Evolutionary conservation across 2,329 filamentous ascomycete genomes (phyloP).

Genomic region (Orbilia quercus): DNA sequence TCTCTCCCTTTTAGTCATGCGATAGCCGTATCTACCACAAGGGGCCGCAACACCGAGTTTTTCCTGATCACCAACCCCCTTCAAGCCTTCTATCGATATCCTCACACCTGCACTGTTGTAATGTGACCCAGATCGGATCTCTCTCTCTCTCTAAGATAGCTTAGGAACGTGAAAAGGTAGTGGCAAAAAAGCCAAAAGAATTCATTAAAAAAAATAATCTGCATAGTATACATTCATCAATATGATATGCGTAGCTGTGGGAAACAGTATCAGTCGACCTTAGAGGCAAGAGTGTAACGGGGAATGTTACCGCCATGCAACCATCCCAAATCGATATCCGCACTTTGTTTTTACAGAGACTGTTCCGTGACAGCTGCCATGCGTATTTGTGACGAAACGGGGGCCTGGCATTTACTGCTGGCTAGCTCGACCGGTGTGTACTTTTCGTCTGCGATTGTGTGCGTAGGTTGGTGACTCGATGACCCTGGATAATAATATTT

Average conservation of each 20-base stretch:
- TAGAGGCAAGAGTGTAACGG: constrained; percentile 20
- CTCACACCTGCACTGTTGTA: too few relatives aligned
- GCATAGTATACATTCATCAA: constrained; percentile 54
- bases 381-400: neutral
- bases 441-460: too few relatives aligned
- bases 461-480: too few relatives aligned
- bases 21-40: neutral
- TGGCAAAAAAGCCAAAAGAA: constrained; percentile 23
- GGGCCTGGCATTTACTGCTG: neutral
- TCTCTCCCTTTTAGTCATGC: neutral
- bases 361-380: neutral
- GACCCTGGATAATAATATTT: too few relatives aligned
- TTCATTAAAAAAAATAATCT: constrained; percentile 54
- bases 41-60: neutral
- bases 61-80: neutral
- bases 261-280: constrained; percentile 33
- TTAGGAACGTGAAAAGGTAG: constrained; percentile 19
- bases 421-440: too few relatives aligned
- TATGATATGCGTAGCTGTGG: constrained; percentile 16
- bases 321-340: constrained; percentile 2
- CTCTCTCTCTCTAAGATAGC: constrained; percentile 19
- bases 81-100: too few relatives aligned
- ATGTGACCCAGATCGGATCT: constrained; percentile 11
- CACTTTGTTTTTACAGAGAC: neutral
- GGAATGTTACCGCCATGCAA: constrained; percentile 19